Conservation (phyloP, 2,329 filamentous ascomycete species). For the Aspergillus novoparasiticus region DNA sequence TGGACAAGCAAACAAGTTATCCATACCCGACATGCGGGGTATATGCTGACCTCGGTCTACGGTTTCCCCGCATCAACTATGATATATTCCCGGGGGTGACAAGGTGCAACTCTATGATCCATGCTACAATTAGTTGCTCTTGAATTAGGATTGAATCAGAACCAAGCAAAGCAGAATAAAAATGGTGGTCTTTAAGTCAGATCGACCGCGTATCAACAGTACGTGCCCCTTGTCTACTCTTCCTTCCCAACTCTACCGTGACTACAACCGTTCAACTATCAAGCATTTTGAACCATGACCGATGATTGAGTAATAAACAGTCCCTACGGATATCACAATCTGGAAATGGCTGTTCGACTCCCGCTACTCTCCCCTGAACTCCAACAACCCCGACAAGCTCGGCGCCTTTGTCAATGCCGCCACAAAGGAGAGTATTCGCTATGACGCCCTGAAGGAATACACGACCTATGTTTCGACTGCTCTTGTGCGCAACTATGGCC, state of each 20-base stretch:
- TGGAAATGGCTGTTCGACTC: background rate
- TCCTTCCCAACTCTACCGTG: background rate
- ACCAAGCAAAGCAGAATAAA: background rate
- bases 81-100: background rate
- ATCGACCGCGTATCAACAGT: background rate
- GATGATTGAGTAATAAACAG: background rate
- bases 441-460: background rate
- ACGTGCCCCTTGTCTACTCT: background rate
- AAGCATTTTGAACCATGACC: background rate
- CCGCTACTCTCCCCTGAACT: background rate
- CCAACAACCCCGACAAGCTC: background rate
- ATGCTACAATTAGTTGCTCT: background rate
- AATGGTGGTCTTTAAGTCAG: background rate
- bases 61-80: background rate
- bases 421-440: background rate
- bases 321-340: background rate
- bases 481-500: background rate
- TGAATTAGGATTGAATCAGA: background rate
- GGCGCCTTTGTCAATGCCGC: background rate
- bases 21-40: background rate
- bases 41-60: background rate
- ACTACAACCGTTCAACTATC: background rate
- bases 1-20: background rate
- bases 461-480: background rate
- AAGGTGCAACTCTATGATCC: accelerated